Base-by-base conservation (phyloP, 1,284 basidiomycete species). In the Rhizoctonia solani region DNA sequence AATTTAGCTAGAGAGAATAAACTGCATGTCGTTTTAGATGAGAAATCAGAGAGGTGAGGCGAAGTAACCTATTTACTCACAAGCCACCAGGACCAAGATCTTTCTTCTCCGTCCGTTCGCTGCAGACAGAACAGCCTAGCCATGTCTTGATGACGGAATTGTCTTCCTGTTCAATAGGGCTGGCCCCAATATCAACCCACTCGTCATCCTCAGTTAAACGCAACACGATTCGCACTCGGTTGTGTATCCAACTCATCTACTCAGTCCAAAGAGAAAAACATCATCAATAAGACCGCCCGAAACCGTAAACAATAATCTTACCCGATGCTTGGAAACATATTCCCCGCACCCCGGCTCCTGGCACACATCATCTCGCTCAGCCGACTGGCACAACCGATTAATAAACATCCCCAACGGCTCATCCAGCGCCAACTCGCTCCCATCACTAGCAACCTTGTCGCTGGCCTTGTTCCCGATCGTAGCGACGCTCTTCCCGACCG, bases 1-100 rank as follows among this genome's bases (percentile, higher is more conserved):
- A 82, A 89, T 74, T 89, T 90, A 8, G 81, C 85, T 70, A 85
- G 88, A 0, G 87, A 88, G 39, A 83, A 73, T 55, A 82, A 72
- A 72, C 80, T 81, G 66, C 23, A 59, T 30, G 67, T 54, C 56
- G 39, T 67, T 23, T 52, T 32, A 66, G 29, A 5, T 34, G 25
- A 44, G 41, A 54, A 50, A 55, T 29, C 30, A 75, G 42, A 23
- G n/a, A 19, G 9, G 44, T n/a, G n/a, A n/a, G n/a, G n/a, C n/a
- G n/a, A n/a, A n/a, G n/a, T n/a, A n/a, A n/a, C 44, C 11, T 46
- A 19, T 21, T 19, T 13, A 59, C 86, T 71, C 73, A 88, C 87
- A 80, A 85, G 14, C 85, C 79, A 16, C 84, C 86, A 72, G 85
- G 82, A 19, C 75, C 80, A 79, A 88, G 82, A 25, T 71, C 72